Conservation (phyloP, 2,329 filamentous ascomycete species). For the Alternaria brassicicola region DNA sequence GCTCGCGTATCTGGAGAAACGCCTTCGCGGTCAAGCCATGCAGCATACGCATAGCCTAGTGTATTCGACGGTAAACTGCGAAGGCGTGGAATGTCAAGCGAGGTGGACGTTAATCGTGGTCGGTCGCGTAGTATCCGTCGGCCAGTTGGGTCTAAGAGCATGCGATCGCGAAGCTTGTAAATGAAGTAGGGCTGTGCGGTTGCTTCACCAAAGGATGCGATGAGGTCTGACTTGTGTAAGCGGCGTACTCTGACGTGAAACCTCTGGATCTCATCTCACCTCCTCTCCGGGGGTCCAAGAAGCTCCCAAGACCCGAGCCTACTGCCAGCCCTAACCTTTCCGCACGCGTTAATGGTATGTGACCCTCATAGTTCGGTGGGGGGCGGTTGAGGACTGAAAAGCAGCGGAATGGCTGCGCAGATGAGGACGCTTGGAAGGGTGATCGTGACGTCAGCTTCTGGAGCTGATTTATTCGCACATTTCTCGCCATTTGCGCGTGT, state of each 20-base stretch:
- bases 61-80: slow-evolving; percentile 73
- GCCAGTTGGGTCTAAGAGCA: slow-evolving; percentile 83
- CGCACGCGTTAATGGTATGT: slow-evolving; percentile 81
- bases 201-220: slow-evolving; percentile 91
- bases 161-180: slow-evolving; percentile 85
- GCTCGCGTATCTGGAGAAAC: slow-evolving; percentile 90
- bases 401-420: slow-evolving; percentile 41
- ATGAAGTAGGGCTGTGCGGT: slow-evolving; percentile 96
- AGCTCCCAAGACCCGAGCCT: slow-evolving; percentile 64
- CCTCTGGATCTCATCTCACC: slow-evolving; percentile 55
- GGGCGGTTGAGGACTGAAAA: slow-evolving; percentile 90
- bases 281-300: slow-evolving; percentile 78
- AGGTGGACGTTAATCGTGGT: slow-evolving; percentile 81
- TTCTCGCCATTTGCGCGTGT: slow-evolving; percentile 25
- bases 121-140: slow-evolving; percentile 89
- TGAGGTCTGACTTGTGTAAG: slow-evolving; percentile 69
- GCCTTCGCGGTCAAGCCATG: slow-evolving; percentile 92
- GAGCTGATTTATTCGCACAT: slow-evolving; percentile 15
- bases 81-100: slow-evolving; percentile 70
- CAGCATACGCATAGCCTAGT: slow-evolving; percentile 81
- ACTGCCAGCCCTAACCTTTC: slow-evolving; percentile 76
- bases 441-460: slow-evolving; percentile 4
- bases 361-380: slow-evolving; percentile 84
- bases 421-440: not conserved
- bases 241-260: not conserved